These are phyloP conservation scores for Rhodotorula paludigena DNA, from an alignment of 768 basidiomycete genomes.

Conservation along the genomic window DNA sequence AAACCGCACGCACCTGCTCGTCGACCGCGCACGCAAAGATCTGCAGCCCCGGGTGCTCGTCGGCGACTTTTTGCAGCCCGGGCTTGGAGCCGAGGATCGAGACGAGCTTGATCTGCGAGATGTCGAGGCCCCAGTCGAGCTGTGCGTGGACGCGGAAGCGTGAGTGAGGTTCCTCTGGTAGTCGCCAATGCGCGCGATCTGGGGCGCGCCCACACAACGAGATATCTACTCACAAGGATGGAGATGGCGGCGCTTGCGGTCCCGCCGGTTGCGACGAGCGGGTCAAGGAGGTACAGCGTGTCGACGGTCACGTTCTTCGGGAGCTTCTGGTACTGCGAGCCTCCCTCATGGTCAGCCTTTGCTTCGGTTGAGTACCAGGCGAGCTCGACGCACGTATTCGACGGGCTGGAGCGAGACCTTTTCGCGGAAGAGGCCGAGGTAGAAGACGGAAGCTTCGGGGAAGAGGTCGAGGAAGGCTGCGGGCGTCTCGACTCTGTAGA, in stretches of 20 bases:
- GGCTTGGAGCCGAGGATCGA: conserved; percentile 71
- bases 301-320: conserved; percentile 78
- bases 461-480: conserved; percentile 71
- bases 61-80: conserved; percentile 64
- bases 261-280: conserved; percentile 87
- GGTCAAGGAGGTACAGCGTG: conserved; percentile 80
- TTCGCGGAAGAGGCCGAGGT: conserved; percentile 62
- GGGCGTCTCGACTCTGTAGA: not conserved
- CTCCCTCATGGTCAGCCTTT: not conserved
- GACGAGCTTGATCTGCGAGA: conserved; percentile 70
- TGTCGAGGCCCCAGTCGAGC: conserved; percentile 52
- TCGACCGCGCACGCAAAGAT: conserved; percentile 49
- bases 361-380: not conserved
- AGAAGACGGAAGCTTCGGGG: conserved; percentile 82
- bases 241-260: conserved; percentile 79
- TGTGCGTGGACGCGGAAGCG: conserved; percentile 5
- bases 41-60: conserved; percentile 72
- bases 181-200: not conserved
- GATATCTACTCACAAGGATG: conserved; percentile 68
- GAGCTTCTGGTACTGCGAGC: conserved; percentile 49
- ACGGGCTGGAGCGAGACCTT: conserved; percentile 38
- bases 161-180: too few species aligned
- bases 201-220: not conserved
- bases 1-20: conserved; percentile 11
- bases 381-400: conserved; percentile 33